These are phyloP conservation scores for Starmera quercuum DNA, from an alignment of 805 yeast genomes.

Conservation along the genomic window DNA sequence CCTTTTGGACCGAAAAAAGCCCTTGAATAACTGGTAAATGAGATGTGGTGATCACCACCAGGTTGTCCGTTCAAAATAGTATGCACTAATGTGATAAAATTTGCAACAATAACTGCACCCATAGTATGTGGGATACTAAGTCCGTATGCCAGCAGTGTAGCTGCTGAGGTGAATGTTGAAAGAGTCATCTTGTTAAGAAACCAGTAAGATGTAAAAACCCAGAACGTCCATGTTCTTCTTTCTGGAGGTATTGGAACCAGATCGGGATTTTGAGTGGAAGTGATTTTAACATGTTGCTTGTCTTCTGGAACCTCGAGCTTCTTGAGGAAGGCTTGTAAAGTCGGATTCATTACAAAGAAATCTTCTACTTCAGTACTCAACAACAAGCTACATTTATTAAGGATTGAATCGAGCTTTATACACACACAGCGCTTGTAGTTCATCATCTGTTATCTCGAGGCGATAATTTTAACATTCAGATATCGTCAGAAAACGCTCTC, in stretches of 20 bases:
- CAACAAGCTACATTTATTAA: no score
- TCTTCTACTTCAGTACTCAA: no score
- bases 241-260: slow-evolving; percentile 25
- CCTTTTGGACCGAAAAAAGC: slow-evolving; percentile 13
- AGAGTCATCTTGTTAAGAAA: not conserved
- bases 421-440: no score
- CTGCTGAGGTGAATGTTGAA: slow-evolving; percentile 6
- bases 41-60: slow-evolving; percentile 16
- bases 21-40: slow-evolving; percentile 18
- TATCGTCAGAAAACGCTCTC: no score
- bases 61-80: slow-evolving; percentile 14
- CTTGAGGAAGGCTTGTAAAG: not conserved
- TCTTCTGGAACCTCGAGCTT: not conserved
- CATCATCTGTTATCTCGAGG: no score
- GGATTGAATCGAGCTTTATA: no score
- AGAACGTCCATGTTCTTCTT: slow-evolving; percentile 25
- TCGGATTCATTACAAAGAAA: no score
- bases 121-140: slow-evolving; percentile 18
- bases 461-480: no score
- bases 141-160: slow-evolving; percentile 17
- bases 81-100: slow-evolving; percentile 14
- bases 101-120: slow-evolving; percentile 20
- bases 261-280: slow-evolving; percentile 11
- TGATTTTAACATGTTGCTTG: not conserved
- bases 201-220: slow-evolving; percentile 24